Conservation (phyloP, 2,329 filamentous ascomycete genomes). For the Colletotrichum euphorbiae region DNA sequence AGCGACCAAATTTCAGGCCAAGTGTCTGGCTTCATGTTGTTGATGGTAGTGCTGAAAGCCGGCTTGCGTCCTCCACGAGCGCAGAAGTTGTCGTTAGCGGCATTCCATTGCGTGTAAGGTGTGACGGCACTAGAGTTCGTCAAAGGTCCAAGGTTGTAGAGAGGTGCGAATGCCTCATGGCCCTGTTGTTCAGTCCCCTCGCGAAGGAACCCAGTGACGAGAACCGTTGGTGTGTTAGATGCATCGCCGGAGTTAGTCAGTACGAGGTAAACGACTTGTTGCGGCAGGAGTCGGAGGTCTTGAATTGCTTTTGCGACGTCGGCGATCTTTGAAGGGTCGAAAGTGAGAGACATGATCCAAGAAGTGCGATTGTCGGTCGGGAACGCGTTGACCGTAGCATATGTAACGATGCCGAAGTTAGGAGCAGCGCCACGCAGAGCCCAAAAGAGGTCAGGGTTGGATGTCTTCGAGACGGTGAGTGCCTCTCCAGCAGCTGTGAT, state of each 20-base stretch:
- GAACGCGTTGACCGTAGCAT: conserved; percentile 56
- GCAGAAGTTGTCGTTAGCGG: conserved; percentile 52
- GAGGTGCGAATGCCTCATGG: conserved; percentile 48
- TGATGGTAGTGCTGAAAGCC: conserved; percentile 49
- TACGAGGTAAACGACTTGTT: conserved; percentile 51
- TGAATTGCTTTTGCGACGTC: conserved; percentile 51
- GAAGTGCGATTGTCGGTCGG: conserved; percentile 43
- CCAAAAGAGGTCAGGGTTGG: conserved; percentile 58
- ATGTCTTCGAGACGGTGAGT: conserved; percentile 42
- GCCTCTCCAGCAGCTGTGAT: conserved; percentile 45
- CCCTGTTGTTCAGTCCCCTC: conserved; percentile 48
- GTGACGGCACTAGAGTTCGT: conserved; percentile 45
- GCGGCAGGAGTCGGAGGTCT: conserved; percentile 48
- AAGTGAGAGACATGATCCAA: conserved; percentile 44
- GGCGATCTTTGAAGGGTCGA: conserved; percentile 45
- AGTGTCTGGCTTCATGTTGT: conserved; percentile 48
- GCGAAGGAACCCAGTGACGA: conserved; percentile 46
- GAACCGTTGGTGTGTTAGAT: conserved; percentile 43
- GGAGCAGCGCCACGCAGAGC: conserved; percentile 61
- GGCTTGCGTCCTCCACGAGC: conserved; percentile 53
- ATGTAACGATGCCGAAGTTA: conserved; percentile 62
- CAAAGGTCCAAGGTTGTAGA: conserved; percentile 49
- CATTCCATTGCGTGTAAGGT: conserved; percentile 54
- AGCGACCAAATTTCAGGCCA: conserved; percentile 54
- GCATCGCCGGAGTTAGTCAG: conserved; percentile 43